These are phyloP conservation scores for Botryobasidium botryosum DNA, from an alignment of 768 basidiomycete species.

Conservation along the genomic window DNA sequence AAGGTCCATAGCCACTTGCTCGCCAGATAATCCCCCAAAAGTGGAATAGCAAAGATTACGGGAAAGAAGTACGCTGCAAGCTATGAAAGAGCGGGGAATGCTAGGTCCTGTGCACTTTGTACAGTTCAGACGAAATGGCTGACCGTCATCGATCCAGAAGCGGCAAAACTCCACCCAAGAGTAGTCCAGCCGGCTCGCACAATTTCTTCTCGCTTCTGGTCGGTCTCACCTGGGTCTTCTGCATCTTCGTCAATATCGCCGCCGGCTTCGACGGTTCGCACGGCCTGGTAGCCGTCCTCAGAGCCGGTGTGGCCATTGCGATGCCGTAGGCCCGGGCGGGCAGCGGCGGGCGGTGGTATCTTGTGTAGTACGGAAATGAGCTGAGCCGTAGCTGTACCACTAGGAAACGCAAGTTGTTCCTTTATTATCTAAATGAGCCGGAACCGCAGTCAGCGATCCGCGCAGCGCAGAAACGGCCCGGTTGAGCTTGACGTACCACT, in stretches of 20 bases:
- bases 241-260: conserved; percentile 15
- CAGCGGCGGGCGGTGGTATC: conserved; percentile 46
- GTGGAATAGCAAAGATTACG: conserved; percentile 66
- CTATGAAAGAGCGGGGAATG: conserved; percentile 24
- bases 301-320: not conserved
- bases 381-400: conserved; percentile 91
- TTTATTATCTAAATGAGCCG: conserved; percentile 56
- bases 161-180: conserved; percentile 60
- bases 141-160: conserved; percentile 63
- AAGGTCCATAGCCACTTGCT: conserved; percentile 87
- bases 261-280: not conserved
- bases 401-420: conserved; percentile 87
- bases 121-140: conserved; percentile 14
- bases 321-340: too few species aligned
- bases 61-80: conserved; percentile 81
- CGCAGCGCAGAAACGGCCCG: too few species aligned
- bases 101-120: conserved; percentile 2
- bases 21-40: conserved; percentile 73
- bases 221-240: conserved; percentile 18
- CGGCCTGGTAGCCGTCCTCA: too few species aligned
- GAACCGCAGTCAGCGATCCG: too few species aligned
- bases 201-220: conserved; percentile 33
- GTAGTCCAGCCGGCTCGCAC: conserved; percentile 60
- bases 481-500: conserved; percentile 48
- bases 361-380: conserved; percentile 80